Conservation (phyloP, 139 green algal genomes). For the Chlamydomonas incerta region DNA sequence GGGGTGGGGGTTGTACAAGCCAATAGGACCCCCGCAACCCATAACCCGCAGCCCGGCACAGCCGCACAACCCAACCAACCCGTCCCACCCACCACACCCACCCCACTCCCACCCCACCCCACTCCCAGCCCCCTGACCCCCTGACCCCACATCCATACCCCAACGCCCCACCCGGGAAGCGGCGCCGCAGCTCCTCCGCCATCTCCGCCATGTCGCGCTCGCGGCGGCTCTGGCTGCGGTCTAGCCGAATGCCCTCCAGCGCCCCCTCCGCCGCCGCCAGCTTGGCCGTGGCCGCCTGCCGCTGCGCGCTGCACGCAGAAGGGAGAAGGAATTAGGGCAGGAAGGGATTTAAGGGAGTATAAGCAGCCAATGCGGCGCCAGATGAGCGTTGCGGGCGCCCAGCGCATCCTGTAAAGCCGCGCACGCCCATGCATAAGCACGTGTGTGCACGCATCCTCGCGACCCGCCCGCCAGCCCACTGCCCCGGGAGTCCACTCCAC, state of each 20-base stretch:
- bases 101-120: background rate
- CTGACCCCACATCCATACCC: background rate
- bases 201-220: conserved; percentile 69
- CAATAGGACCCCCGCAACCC: too few species aligned
- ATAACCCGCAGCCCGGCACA: too few species aligned
- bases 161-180: conserved; percentile 60
- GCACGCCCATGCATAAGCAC: too few species aligned
- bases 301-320: conserved; percentile 17
- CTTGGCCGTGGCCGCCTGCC: conserved; percentile 64
- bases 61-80: too few species aligned
- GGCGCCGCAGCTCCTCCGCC: conserved; percentile 75
- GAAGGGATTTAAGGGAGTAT: background rate
- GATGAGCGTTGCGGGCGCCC: too few species aligned
- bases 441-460: too few species aligned
- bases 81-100: background rate
- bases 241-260: conserved; percentile 78
- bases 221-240: conserved; percentile 75
- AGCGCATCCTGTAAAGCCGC: too few species aligned
- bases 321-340: background rate
- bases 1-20: too few species aligned
- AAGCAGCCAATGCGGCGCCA: too few species aligned
- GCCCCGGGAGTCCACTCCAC: too few species aligned
- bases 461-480: too few species aligned
- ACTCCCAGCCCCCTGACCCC: background rate
- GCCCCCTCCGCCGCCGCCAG: conserved; percentile 73